Conservation (phyloP, 139 green algal genomes). For the Picochlorum sp. region DNA sequence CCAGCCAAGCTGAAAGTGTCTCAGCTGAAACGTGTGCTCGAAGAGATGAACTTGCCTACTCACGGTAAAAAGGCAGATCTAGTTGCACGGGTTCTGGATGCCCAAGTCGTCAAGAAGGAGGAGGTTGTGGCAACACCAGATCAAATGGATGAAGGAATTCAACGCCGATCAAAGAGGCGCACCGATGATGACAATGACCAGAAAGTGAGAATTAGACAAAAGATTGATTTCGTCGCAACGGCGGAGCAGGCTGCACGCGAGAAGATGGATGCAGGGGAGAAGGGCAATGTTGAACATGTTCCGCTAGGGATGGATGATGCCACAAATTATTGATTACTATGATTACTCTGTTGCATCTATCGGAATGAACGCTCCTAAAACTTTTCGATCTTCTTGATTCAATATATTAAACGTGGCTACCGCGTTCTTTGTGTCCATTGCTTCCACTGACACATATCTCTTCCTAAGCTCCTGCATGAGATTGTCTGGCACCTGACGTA, state of each 20-base stretch:
- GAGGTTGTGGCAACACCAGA: neutral
- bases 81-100: constrained; percentile 15
- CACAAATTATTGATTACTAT: neutral
- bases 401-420: constrained; percentile 66
- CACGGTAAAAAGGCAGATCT: constrained; percentile 19
- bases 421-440: constrained; percentile 58
- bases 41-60: constrained; percentile 3
- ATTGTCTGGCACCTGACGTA: constrained; percentile 6
- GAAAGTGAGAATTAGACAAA: neutral
- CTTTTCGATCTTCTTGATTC: constrained; percentile 61
- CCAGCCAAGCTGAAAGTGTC: constrained; percentile 33
- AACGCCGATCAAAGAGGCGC: neutral
- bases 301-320: constrained; percentile 28
- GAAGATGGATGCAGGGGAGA: constrained; percentile 61
- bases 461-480: constrained; percentile 20
- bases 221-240: constrained; percentile 3
- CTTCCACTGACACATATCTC: constrained; percentile 41
- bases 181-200: neutral
- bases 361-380: constrained; percentile 51
- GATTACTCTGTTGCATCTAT: neutral
- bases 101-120: neutral
- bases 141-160: neutral
- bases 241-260: constrained; percentile 53
- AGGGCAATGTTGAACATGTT: constrained; percentile 70
- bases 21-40: constrained; percentile 17